A percentile compares a stretch with the other conserved stretches of the same genome.
These are phyloP conservation scores for Fusarium metavorans DNA, from an alignment of 2,329 filamentous ascomycete genomes.

Conservation along the genomic window DNA sequence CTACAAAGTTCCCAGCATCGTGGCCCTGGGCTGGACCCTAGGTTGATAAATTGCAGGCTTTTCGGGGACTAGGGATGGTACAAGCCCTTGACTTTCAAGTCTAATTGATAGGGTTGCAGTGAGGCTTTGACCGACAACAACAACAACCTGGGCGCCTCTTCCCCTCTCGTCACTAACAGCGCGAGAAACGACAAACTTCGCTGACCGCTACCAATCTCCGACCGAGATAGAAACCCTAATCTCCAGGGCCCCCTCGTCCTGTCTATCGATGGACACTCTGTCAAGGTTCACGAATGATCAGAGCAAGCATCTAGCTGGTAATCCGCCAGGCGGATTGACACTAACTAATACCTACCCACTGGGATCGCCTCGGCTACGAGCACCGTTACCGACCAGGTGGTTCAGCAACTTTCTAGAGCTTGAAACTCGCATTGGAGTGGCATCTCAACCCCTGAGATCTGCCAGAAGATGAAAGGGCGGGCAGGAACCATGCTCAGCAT, in stretches of 20 bases:
- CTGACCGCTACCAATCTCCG: conserved; percentile 1
- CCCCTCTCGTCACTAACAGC: neutral
- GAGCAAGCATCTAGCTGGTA: neutral
- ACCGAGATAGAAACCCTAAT: neutral
- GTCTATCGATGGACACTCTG: neutral
- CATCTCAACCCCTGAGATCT: neutral
- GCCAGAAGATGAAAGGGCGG: neutral
- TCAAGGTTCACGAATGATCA: neutral
- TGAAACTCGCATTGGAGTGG: conserved; percentile 4
- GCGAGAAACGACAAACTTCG: neutral
- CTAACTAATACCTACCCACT: neutral
- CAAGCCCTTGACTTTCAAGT: neutral
- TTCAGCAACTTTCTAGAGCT: neutral
- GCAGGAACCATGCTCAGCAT: neutral
- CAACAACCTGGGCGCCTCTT: neutral
- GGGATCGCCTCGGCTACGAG: neutral
- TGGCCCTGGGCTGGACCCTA: neutral
- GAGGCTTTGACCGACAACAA: neutral
- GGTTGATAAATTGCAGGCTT: neutral
- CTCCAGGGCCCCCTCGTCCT: neutral
- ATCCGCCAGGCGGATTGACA: neutral
- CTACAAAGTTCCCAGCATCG: neutral
- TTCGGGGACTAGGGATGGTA: neutral
- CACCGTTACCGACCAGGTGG: conserved; percentile 6
- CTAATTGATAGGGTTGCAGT: neutral